Conservation (phyloP, 2,329 filamentous ascomycete species). For the Teratosphaeria epicoccoides region DNA sequence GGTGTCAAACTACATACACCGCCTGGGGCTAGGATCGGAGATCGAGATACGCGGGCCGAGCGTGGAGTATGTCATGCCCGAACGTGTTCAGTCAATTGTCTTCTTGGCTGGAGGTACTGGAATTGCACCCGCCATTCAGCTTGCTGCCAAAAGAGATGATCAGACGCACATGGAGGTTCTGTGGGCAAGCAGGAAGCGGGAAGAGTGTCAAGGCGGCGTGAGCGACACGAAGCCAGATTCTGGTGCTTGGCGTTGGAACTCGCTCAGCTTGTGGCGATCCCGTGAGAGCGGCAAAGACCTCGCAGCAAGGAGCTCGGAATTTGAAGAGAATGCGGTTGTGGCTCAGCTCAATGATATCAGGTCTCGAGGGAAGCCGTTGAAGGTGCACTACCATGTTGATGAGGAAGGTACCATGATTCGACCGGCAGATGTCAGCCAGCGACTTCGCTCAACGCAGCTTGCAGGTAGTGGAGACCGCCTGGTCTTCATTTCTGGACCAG, state of each 20-base stretch:
- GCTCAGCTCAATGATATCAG: conserved; percentile 54
- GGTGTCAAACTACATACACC: conserved; percentile 70
- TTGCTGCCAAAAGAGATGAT: conserved; percentile 49
- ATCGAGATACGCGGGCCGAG: conserved; percentile 73
- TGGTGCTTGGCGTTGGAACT: conserved; percentile 8
- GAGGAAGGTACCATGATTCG: conserved; percentile 60
- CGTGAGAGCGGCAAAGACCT: conserved; percentile 1
- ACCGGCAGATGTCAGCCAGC: conserved; percentile 27
- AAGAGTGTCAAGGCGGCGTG: conserved; percentile 54
- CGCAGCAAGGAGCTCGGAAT: conserved; percentile 3
- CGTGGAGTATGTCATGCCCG: conserved; percentile 50
- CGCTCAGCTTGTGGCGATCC: conserved; percentile 5
- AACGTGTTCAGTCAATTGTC: conserved; percentile 49
- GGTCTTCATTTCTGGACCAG: conserved; percentile 79
- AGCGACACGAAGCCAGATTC: conserved; percentile 32
- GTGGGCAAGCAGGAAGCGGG: conserved; percentile 64
- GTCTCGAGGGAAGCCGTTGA: conserved; percentile 28
- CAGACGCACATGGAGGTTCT: conserved; percentile 53
- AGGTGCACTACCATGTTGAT: conserved; percentile 69
- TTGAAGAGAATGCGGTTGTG: conserved; percentile 43
- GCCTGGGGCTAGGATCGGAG: conserved; percentile 46
- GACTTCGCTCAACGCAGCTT: conserved; percentile 15
- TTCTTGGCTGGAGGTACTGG: conserved; percentile 91
- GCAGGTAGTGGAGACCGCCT: conserved; percentile 45
- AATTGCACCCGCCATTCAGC: conserved; percentile 79